Conservation (phyloP, 2,329 filamentous ascomycete species). For the Trichoderma gracile region DNA sequence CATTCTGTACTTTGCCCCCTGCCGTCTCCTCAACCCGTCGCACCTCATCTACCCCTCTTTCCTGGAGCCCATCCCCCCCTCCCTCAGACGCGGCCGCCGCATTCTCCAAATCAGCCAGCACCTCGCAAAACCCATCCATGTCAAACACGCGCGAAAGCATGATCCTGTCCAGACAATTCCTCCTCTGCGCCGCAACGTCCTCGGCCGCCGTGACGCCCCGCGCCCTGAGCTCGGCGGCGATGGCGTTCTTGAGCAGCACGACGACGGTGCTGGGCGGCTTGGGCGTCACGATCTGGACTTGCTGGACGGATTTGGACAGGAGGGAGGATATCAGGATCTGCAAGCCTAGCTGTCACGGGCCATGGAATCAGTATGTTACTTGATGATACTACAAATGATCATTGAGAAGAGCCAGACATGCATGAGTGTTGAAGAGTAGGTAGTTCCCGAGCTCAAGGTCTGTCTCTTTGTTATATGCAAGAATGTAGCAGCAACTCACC, state of each 20-base stretch:
- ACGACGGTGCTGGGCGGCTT: constrained; percentile 45
- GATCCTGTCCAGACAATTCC: constrained; percentile 49
- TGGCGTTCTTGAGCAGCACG: constrained; percentile 43
- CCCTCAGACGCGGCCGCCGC: neutral
- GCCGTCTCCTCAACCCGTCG: neutral
- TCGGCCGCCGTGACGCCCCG: constrained; percentile 22
- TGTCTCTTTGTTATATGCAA: neutral
- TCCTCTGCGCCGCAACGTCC: constrained; percentile 31
- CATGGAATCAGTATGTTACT: neutral
- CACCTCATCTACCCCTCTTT: neutral
- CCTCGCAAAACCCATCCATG: constrained; percentile 58
- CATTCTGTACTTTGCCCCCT: neutral
- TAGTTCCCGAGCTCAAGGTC: no score
- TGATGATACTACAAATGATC: neutral
- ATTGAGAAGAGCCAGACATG: no score
- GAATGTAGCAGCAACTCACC: constrained; percentile 40
- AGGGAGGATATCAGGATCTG: constrained; percentile 50
- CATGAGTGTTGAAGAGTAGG: neutral
- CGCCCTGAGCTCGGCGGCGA: constrained; percentile 40
- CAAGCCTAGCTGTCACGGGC: constrained; percentile 44
- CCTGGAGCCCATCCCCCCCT: neutral
- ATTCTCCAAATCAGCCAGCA: constrained; percentile 51
- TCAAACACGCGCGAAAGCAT: constrained; percentile 60
- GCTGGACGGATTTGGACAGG: constrained; percentile 32
- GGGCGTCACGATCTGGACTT: constrained; percentile 52